Conservation (phyloP, 2,329 filamentous ascomycete species). For the Fusarium poae region DNA sequence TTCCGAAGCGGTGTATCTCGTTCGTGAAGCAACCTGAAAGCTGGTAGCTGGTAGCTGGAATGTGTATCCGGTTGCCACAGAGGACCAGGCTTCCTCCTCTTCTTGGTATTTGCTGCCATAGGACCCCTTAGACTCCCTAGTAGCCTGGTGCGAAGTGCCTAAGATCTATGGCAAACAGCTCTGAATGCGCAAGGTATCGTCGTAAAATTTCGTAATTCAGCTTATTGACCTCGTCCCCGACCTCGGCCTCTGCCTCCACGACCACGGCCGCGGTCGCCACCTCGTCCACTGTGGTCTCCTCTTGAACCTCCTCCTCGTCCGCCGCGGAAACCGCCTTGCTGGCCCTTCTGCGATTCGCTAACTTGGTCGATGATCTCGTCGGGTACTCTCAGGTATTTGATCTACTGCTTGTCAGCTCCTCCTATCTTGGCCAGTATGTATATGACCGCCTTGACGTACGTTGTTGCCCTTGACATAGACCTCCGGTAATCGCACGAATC, state of each 20-base stretch:
- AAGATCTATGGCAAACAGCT: constrained; percentile 3
- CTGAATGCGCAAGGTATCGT: constrained; percentile 18
- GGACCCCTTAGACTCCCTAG: not conserved
- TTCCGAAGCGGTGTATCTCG: constrained; percentile 13
- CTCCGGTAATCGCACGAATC: constrained; percentile 91
- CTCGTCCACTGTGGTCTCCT: constrained; percentile 69
- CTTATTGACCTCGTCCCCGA: constrained; percentile 53
- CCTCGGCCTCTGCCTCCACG: constrained; percentile 56
- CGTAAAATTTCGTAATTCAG: constrained; percentile 3
- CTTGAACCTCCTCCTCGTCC: constrained; percentile 70
- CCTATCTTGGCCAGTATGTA: not conserved
- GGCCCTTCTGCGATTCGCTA: constrained; percentile 88
- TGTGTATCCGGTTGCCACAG: constrained; percentile 10
- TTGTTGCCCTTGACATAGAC: constrained; percentile 98
- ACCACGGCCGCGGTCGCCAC: constrained; percentile 60
- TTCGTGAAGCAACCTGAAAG: constrained; percentile 10
- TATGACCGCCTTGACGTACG: constrained; percentile 65
- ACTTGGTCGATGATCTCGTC: constrained; percentile 97
- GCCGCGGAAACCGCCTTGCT: constrained; percentile 73
- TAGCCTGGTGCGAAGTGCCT: constrained; percentile 7
- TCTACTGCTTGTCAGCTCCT: constrained; percentile 66
- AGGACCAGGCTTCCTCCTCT: constrained; percentile 19
- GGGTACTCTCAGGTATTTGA: constrained; percentile 96
- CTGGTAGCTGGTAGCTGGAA: constrained; percentile 8
- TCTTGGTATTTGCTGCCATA: constrained; percentile 11